Evolutionary conservation across 768 basidiomycete genomes (phyloP), one percentile per base, ranked within the genome.

Genomic region (Collybiopsis confluens): DNA sequence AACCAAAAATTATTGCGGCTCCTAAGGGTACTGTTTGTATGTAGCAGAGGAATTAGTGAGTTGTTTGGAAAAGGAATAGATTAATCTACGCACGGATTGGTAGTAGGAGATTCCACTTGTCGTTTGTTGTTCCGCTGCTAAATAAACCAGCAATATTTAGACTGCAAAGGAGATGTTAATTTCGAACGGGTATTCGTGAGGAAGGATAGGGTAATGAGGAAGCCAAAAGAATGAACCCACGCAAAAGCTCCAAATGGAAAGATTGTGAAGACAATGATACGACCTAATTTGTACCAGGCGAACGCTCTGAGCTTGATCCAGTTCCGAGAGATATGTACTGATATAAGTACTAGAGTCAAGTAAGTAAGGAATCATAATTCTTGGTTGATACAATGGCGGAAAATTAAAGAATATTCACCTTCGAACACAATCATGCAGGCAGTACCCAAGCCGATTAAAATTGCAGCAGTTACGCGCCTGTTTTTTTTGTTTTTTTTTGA

Each of bases 381-480:
- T n/a, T n/a, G n/a, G n/a, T n/a, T n/a, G n/a, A n/a, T n/a, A n/a
- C n/a, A n/a, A n/a, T n/a, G n/a, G n/a, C n/a, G n/a, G n/a, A n/a
- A n/a, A n/a, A n/a, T n/a, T n/a, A 28, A 45, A 28, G 26, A n/a
- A 45, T 28, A 10, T n/a, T 47, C 33, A 47, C 45, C 45, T 35
- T 47, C 45, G 18, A 47, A 47, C 24, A 47, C 45, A 18, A 47
- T 47, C 45, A 47, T 47, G 4, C 45, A 23, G 15, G 28, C 45
- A n/a, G 45, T 47, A 16, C 45, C 45, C 33, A 47, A 1, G 8
- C 45, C 45, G 20, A 47, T 30, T 16, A 47, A 28, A 4, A 47
- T 18, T 35, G 45, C 45, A 30, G 45, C 26, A 5, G n/a, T 47
- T 21, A 30, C 33, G n/a, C 26, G 45, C 11, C 45, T 47, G 6